Evolutionary conservation across 2,329 filamentous ascomycete species (phyloP), one percentile per base, ranked within the genome.

Genomic region (Aspergillus aculeatinus): DNA sequence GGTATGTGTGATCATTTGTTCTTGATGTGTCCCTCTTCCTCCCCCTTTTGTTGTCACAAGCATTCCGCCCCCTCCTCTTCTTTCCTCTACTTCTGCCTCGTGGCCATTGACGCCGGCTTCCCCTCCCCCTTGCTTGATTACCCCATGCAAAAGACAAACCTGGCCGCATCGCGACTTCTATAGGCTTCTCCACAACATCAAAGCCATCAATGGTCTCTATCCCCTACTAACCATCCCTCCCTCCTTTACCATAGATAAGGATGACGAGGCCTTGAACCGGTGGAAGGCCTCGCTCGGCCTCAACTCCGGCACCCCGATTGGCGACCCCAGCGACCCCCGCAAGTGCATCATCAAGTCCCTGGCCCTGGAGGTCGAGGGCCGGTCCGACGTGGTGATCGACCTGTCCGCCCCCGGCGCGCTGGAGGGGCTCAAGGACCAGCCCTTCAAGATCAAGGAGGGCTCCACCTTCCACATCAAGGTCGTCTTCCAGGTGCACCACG

Each of bases 261-360:
- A 90, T 71, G 95, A 99, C 77, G 94, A 98, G 79, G 95, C 94
- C 63, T 89, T 99, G 71, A 91, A 96, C 80, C 90, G 94, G 72
- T 99, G 96, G 90, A 99, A 99, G 83, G 87, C 94, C 73, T 98
- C 94, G 12, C 89, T 99, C 63, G 95, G 95, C 68, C 87, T 98
- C 65, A 87, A 82, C 59, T 81, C 87, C 68, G 89, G 89, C 73
- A 86, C 83, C 52, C 84, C 89, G 69, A 84, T 91, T 62, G 89
- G 87, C 59, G 87, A 93, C 75, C 86, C 89, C 70, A 91, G 83
- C 74, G 94, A 98, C 74, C 87, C 90, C 52, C 90, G 94, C 69
- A 91, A 91, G 75, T 96, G 92, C 81, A 93, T 97, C 80, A 97
- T 98, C 80, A 86, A 92, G 70, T 90, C 91, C 59, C 89, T 99